A percentile compares a stretch with the other conserved stretches of the same genome.
These are phyloP conservation scores for Malassezia dermatis DNA, from an alignment of 1,284 basidiomycete genomes.

Conservation along the genomic window DNA sequence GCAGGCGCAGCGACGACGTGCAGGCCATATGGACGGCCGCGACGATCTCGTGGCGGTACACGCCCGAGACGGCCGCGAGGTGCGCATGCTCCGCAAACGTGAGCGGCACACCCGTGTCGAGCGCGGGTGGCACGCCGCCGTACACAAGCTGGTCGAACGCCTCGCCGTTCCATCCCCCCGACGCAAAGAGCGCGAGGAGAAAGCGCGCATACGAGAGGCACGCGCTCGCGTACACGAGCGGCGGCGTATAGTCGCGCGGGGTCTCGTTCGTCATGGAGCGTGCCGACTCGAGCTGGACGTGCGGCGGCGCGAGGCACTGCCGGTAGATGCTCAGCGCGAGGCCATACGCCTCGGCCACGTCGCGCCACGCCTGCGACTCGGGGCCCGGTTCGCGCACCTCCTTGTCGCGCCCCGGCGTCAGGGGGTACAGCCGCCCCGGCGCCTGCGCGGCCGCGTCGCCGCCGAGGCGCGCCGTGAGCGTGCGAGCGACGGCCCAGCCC, in stretches of 20 bases:
- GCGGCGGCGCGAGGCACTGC: conserved; percentile 43
- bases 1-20: conserved; percentile 31
- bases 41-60: conserved; percentile 38
- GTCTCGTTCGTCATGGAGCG: conserved; percentile 38
- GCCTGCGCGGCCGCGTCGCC: conserved; percentile 35
- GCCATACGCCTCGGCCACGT: conserved; percentile 42
- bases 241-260: conserved; percentile 44
- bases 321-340: conserved; percentile 39
- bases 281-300: conserved; percentile 28
- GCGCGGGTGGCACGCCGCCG: conserved; percentile 38
- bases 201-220: conserved; percentile 41
- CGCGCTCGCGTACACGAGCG: conserved; percentile 37
- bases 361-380: conserved; percentile 26
- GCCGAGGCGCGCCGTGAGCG: conserved; percentile 36
- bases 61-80: conserved; percentile 26
- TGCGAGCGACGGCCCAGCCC: conserved; percentile 40
- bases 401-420: conserved; percentile 16
- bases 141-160: conserved; percentile 45
- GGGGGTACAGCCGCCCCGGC: conserved; percentile 22
- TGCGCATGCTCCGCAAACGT: conserved; percentile 23
- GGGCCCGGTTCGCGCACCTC: conserved; percentile 13
- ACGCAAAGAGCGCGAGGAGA: conserved; percentile 42
- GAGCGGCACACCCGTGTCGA: conserved; percentile 28
- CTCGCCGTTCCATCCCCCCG: conserved; percentile 43
- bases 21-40: conserved; percentile 29